Evolutionary conservation across 257 asterid species (phyloP), one percentile per base, ranked within the genome.

Genomic region (Craterostigma plantagineum): DNA sequence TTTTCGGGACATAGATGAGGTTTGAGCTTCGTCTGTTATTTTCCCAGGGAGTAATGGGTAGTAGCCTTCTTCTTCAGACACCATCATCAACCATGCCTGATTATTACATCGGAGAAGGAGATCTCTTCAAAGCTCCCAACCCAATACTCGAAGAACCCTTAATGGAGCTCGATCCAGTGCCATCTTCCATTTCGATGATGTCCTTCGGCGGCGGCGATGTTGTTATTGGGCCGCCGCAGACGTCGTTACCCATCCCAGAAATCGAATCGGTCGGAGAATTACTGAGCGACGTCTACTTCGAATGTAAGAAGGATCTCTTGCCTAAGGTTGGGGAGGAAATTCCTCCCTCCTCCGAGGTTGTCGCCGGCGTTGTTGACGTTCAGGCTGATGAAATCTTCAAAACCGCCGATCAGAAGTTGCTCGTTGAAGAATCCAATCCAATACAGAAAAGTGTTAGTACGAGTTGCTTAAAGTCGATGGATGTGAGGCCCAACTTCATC

Each of bases 111-210:
- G 86, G 96, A 18, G 87, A 55, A 51, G 99, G 75, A 57, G 92
- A 87, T 8, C 94, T 90, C 48, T 90, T 90, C 72, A 77, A 77
- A 49, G 92, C 95, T 15, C 91, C 99, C n/a, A n/a, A n/a, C n/a
- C n/a, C n/a, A n/a, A n/a, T n/a, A n/a, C n/a, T n/a, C 16, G 75
- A 65, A 61, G 87, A 75, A 53, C 70, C 91, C 11, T 17, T 71
- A 14, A 48, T 64, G 53, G 67, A 71, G 61, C 61, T 80, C 46
- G 85, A 90, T 68, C 96, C 96, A 12, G 58, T 75, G 79, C 51
- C n/a, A n/a, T n/a, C n/a, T n/a, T n/a, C n/a, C n/a, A n/a, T n/a
- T n/a, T n/a, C n/a, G n/a, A n/a, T n/a, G n/a, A n/a, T 71, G 3
- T 77, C 75, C 51, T 85, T 78, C 18, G 74, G 84, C 53, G 85